A percentile compares a stretch with the other conserved stretches of the same genome.
phyloP scores from a whole-genome alignment of 1,139 yeast species.

The Debaryomyces sp. region DNA sequence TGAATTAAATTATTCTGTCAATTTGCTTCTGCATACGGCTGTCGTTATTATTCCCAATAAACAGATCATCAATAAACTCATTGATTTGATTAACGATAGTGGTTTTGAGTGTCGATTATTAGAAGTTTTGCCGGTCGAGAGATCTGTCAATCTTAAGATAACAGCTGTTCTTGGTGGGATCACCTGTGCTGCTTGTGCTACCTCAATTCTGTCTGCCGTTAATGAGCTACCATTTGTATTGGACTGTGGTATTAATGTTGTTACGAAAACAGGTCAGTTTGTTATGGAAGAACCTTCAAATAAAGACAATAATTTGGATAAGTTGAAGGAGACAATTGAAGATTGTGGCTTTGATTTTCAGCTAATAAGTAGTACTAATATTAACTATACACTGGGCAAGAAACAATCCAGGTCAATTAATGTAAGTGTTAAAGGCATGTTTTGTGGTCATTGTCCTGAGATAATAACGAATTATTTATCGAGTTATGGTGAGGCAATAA shows the following conservation, averaged over 20 bases:
- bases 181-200: slow-evolving; percentile 73
- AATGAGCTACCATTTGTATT: slow-evolving; percentile 54
- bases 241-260: slow-evolving; percentile 56
- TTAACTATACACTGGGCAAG: slow-evolving; percentile 49
- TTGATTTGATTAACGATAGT: slow-evolving; percentile 48
- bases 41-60: slow-evolving; percentile 53
- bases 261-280: slow-evolving; percentile 64
- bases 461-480: slow-evolving; percentile 51
- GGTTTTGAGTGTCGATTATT: slow-evolving; percentile 62
- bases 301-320: slow-evolving; percentile 29
- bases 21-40: slow-evolving; percentile 45
- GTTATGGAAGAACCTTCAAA: slow-evolving; percentile 44
- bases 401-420: slow-evolving; percentile 57
- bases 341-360: slow-evolving; percentile 70
- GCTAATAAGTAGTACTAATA: slow-evolving; percentile 36
- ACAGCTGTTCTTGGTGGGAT: slow-evolving; percentile 72
- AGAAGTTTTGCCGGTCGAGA: slow-evolving; percentile 61
- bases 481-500: slow-evolving; percentile 59
- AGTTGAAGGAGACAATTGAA: slow-evolving; percentile 54
- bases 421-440: slow-evolving; percentile 68
- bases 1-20: slow-evolving; percentile 41
- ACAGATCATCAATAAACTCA: slow-evolving; percentile 52
- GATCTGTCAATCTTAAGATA: slow-evolving; percentile 50
- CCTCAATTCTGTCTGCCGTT: slow-evolving; percentile 54
- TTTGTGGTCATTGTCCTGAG: slow-evolving; percentile 69